phyloP scores from a whole-genome alignment of 169 alveolate species.

The Plasmodium relictum region DNA sequence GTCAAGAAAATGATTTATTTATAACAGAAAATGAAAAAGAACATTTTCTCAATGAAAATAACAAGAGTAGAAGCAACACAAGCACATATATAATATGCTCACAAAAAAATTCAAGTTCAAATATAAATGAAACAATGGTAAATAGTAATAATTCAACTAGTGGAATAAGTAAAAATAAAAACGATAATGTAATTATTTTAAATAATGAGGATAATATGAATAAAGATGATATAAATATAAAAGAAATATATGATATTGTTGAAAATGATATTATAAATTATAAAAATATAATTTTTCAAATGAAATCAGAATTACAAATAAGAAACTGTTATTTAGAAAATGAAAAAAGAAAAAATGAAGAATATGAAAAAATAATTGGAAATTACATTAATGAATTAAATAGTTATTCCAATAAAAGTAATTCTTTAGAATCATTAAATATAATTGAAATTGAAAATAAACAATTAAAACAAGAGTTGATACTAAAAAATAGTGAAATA shows the following conservation, averaged over 20 bases:
- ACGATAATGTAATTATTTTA: neutral
- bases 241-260: slow-evolving; percentile 12
- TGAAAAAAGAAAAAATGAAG: slow-evolving; percentile 63
- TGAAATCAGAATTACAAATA: slow-evolving; percentile 22
- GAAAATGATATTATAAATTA: slow-evolving; percentile 31
- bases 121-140: neutral
- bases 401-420: neutral
- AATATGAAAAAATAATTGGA: slow-evolving; percentile 13
- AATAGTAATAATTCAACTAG: slow-evolving; percentile 9
- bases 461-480: slow-evolving; percentile 36
- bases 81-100: neutral
- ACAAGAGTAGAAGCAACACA: neutral
- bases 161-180: neutral
- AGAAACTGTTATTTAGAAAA: slow-evolving; percentile 12
- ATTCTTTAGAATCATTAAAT: neutral
- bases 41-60: neutral
- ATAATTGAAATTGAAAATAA: slow-evolving; percentile 17
- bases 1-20: neutral
- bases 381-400: slow-evolving; percentile 12
- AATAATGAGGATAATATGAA: neutral
- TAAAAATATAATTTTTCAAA: slow-evolving; percentile 8
- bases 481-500: slow-evolving; percentile 18
- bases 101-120: neutral
- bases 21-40: neutral
- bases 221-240: slow-evolving; percentile 2